phyloP scores from a whole-genome alignment of 2,329 filamentous ascomycete genomes.

The Furcasterigmium furcatum region DNA sequence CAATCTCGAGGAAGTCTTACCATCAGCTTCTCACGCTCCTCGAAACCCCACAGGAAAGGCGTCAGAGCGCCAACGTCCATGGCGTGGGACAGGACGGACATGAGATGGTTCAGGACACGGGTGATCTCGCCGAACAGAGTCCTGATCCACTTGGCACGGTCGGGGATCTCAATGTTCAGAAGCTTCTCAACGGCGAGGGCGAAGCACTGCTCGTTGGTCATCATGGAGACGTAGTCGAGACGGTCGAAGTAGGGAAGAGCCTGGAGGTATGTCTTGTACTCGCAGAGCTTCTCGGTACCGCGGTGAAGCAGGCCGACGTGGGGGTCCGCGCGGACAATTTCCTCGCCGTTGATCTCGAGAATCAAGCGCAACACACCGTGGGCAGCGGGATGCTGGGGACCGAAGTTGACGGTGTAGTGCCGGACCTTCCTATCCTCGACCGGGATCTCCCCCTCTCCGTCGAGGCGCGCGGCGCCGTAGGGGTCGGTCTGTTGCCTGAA shows the following conservation, averaged over 20 bases:
- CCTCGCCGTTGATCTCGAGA: constrained; percentile 95
- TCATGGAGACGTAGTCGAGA: constrained; percentile 99
- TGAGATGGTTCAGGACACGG: constrained; percentile 91
- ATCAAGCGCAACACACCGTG: constrained; percentile 98
- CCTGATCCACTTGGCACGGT: constrained; percentile 94
- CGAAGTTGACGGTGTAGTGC: constrained; percentile 99
- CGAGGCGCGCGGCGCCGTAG: constrained; percentile 41
- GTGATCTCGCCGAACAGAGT: constrained; percentile 96
- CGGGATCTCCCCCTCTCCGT: constrained; percentile 41
- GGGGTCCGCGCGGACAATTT: constrained; percentile 93
- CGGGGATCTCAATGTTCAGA: constrained; percentile 92
- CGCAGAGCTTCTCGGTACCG: constrained; percentile 98
- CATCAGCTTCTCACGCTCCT: constrained; percentile 99
- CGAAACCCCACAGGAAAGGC: constrained; percentile 98
- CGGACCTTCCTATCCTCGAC: constrained; percentile 77
- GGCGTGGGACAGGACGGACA: constrained; percentile 95
- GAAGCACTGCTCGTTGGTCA: constrained; percentile 99
- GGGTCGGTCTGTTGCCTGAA: constrained; percentile 36
- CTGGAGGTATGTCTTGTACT: constrained; percentile 99
- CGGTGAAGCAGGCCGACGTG: constrained; percentile 95
- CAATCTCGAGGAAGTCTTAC: constrained; percentile 47
- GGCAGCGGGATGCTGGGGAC: constrained; percentile 95
- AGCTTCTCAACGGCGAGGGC: constrained; percentile 96
- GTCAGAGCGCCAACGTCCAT: constrained; percentile 99
- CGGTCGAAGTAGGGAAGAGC: constrained; percentile 98